Base-by-base conservation (phyloP, 1,284 basidiomycete species). In the Ustilago curta region DNA sequence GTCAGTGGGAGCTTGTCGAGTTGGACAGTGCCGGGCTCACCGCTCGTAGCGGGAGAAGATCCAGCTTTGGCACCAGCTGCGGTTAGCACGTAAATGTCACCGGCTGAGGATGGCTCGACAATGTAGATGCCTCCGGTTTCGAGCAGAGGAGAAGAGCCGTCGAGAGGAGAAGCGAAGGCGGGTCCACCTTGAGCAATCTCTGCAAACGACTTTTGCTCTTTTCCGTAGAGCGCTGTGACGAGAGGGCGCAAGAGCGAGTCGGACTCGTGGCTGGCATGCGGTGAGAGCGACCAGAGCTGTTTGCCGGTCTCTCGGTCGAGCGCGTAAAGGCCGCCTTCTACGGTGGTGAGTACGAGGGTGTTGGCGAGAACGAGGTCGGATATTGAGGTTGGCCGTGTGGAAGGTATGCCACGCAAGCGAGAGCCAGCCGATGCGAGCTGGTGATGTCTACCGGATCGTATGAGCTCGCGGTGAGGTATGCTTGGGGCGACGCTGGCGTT, bases 321-420 rank as follows among this genome's bases (percentile, higher is more conserved):
- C 0, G 92, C 94, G 86, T 94, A 93, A 49, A 96, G 90, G 67
- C 91, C 91, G 25, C 94, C 94, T 85, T 96, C 94, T n/a, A 95
- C 90, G 8, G 92, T 92, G 4, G 94, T 92, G 14, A 94, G 89
- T 12, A 96, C 88, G 49, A 94, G 90, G 47, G 92, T 89, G 80
- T 93, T 91, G 70, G 93, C 85, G 5, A 94, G 87, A 32, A 90
- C 88, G 18, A 90, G 86, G 65, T 90, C 88, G 25, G 63, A 43
- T 2, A 59, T 16, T 1, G 68, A 68, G 14, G 64, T 29, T 14
- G 73, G 73, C 7, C 72, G 66, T 5, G 59, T 53, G 1, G 72
- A 45, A 19, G 63, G 32, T 18, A 63, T 42, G 59, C 45, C 29
- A 16, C 67, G 67, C 31, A 67, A 75, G n/a, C 67, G 67, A 21